A percentile compares a stretch with the other conserved stretches of the same genome.
Evolutionary conservation across 371 early-diverging fungal genomes (phyloP).

Genomic region (Mortierella sp.): DNA sequence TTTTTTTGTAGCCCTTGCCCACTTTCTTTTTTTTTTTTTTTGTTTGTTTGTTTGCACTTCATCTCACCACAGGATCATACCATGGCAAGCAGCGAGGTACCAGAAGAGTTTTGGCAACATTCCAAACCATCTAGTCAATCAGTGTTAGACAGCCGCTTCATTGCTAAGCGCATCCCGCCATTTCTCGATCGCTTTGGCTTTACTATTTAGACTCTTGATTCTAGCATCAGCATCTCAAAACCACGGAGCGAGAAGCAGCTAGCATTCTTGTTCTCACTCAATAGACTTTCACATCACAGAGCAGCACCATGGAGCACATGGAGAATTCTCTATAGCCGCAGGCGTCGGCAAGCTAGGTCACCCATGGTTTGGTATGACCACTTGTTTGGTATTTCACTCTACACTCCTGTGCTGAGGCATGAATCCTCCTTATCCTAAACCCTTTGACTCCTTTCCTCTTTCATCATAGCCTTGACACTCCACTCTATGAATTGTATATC

Average conservation of each 20-base stretch:
- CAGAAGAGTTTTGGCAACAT: not conserved
- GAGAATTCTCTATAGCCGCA: constrained; percentile 44
- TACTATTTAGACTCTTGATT: not conserved
- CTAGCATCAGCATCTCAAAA: constrained; percentile 10
- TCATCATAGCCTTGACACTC: constrained; percentile 33
- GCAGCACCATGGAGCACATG: constrained; percentile 49
- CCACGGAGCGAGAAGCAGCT: constrained; percentile 35
- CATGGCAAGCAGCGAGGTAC: constrained; percentile 35
- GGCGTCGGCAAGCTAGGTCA: constrained; percentile 16
- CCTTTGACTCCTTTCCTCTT: not conserved
- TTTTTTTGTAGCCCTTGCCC: too few relatives aligned
- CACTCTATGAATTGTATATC: constrained; percentile 21
- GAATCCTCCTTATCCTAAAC: too few relatives aligned
- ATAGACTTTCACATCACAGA: constrained; percentile 37
- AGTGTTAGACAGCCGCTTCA: too few relatives aligned
- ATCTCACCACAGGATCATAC: constrained; percentile 7
- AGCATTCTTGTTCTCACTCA: constrained; percentile 27
- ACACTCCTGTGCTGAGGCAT: too few relatives aligned
- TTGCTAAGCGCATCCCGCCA: too few relatives aligned
- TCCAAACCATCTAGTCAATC: too few relatives aligned
- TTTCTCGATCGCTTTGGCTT: too few relatives aligned
- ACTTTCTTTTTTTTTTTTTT: not conserved
- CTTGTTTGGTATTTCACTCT: too few relatives aligned
- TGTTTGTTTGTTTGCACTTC: not conserved
- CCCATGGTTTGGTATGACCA: constrained; percentile 36